These are phyloP conservation scores for Epicoccum nigrum DNA, from an alignment of 2,329 filamentous ascomycete genomes.

Conservation along the genomic window DNA sequence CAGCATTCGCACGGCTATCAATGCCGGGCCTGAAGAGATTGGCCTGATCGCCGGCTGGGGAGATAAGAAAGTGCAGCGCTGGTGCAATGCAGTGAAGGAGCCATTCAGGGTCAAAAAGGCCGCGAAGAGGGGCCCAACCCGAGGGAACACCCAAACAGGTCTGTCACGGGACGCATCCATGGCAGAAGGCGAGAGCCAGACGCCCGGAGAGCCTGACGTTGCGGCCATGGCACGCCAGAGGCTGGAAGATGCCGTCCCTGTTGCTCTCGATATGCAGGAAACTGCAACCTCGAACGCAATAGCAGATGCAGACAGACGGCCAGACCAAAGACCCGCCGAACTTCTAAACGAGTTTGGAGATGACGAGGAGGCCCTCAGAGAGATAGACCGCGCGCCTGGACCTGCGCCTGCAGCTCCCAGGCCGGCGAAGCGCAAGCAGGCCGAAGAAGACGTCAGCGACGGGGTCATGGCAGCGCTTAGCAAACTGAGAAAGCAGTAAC, in stretches of 20 bases:
- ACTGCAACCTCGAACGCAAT: conserved; percentile 32
- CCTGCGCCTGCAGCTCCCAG: conserved; percentile 14
- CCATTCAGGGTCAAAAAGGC: conserved; percentile 80
- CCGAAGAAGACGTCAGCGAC: conserved; percentile 58
- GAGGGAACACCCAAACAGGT: conserved; percentile 37
- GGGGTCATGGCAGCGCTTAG: conserved; percentile 65
- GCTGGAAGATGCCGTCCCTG: conserved; percentile 40
- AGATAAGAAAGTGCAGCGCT: conserved; percentile 89
- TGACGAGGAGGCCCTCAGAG: conserved; percentile 55
- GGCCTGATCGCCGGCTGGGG: conserved; percentile 90
- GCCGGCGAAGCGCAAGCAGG: conserved; percentile 45
- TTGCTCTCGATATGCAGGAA: conserved; percentile 31
- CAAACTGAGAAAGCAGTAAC: conserved; percentile 55
- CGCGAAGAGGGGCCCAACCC: conserved; percentile 58
- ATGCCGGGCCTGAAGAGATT: conserved; percentile 85
- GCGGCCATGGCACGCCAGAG: conserved; percentile 35
- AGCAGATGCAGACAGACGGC: conserved; percentile 49
- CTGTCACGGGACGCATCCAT: conserved; percentile 36
- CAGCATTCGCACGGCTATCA: conserved; percentile 82
- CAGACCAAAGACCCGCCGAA: conserved; percentile 45
- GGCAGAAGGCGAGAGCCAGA: conserved; percentile 30
- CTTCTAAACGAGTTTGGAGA: conserved; percentile 39
- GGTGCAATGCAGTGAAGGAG: conserved; percentile 81
- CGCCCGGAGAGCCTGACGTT: conserved; percentile 19
- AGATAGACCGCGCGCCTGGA: conserved; percentile 30